phyloP scores from a whole-genome alignment of 2,329 filamentous ascomycete genomes.

The Alternaria novae-zelandiae region DNA sequence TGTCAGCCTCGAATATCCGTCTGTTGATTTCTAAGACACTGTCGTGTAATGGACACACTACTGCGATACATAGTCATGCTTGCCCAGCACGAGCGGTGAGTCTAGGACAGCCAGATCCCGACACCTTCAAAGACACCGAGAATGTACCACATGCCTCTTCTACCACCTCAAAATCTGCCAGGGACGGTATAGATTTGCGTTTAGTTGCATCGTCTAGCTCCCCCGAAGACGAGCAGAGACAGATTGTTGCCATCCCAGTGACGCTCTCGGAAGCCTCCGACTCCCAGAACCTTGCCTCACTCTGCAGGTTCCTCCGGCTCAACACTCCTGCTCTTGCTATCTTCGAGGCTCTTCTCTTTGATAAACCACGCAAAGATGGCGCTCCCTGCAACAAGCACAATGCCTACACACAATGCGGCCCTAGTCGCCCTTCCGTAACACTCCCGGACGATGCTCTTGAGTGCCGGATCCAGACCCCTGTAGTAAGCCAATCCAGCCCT shows the following conservation, averaged over 20 bases:
- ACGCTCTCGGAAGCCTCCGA: not conserved
- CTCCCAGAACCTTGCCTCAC: not conserved
- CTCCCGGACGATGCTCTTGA: constrained; percentile 65
- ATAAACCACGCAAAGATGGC: constrained; percentile 55
- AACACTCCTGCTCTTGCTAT: not conserved
- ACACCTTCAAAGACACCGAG: not conserved
- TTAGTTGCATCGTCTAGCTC: not conserved
- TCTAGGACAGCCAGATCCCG: not conserved
- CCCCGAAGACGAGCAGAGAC: not conserved
- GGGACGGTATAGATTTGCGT: not conserved
- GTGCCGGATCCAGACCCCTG: constrained; percentile 65
- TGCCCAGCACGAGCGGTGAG: not conserved
- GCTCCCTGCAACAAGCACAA: constrained; percentile 59
- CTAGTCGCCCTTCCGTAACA: constrained; percentile 69
- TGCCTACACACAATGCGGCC: constrained; percentile 59
- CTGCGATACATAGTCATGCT: not conserved
- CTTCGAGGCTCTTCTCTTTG: constrained; percentile 49
- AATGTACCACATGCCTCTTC: not conserved
- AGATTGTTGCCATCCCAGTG: not conserved
- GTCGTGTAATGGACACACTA: not conserved
- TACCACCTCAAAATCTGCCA: not conserved
- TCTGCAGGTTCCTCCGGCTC: not conserved
- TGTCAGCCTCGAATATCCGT: not conserved
- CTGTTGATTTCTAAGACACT: not conserved
- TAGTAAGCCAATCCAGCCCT: constrained; percentile 74